Conservation (phyloP, 1,139 yeast genomes). For the Meyerozyma smithsonii region DNA sequence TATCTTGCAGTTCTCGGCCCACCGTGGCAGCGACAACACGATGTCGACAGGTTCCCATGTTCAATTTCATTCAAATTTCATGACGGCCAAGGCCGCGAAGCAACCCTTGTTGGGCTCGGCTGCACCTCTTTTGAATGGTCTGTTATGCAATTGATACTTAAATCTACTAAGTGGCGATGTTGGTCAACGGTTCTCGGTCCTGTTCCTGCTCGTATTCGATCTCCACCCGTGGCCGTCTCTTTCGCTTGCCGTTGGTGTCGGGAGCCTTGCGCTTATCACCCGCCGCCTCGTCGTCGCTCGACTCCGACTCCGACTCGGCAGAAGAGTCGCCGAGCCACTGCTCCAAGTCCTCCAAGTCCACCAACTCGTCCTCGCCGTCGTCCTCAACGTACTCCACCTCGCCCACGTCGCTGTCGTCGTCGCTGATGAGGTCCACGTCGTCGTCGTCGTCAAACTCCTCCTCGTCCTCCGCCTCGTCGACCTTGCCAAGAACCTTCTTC, state of each 20-base stretch:
- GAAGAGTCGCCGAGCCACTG: constrained; percentile 77
- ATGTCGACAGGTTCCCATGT: too few species aligned
- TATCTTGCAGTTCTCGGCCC: too few species aligned
- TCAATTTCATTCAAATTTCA: too few species aligned
- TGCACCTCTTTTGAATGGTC: too few species aligned
- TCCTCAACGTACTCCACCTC: constrained; percentile 85
- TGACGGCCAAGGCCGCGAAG: too few species aligned
- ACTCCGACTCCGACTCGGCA: constrained; percentile 29
- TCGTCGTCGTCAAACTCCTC: constrained; percentile 62
- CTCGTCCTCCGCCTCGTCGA: constrained; percentile 53
- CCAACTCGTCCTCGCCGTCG: constrained; percentile 73
- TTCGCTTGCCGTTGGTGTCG: constrained; percentile 32
- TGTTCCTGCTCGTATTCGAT: constrained; percentile 79
- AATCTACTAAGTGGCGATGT: constrained; percentile 20
- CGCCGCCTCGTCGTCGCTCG: constrained; percentile 20
- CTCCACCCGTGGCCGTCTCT: constrained; percentile 72
- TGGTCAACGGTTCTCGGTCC: constrained; percentile 27
- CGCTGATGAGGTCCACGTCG: constrained; percentile 53
- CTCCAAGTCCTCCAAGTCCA: constrained; percentile 87
- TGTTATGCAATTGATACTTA: constrained; percentile 1
- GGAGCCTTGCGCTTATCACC: constrained; percentile 33
- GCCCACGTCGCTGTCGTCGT: constrained; percentile 65
- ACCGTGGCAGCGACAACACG: too few species aligned
- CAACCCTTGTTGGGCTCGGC: too few species aligned
- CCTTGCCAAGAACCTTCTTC: constrained; percentile 85